A percentile compares a stretch with the other conserved stretches of the same genome.
phyloP scores from a whole-genome alignment of 495 filamentous ascomycete genomes.

The Chaetomium cochliodes region DNA sequence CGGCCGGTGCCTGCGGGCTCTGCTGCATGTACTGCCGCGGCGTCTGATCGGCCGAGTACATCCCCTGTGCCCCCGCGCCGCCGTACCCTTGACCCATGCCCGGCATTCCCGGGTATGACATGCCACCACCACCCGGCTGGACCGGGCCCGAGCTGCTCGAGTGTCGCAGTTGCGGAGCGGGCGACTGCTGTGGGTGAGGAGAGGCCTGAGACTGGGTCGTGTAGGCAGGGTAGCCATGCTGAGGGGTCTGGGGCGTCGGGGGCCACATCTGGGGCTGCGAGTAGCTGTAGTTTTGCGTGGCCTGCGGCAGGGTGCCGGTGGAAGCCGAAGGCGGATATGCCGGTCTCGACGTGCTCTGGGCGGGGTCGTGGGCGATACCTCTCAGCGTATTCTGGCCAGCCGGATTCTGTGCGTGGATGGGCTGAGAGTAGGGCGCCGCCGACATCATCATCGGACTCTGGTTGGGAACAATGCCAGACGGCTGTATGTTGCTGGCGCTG shows the following conservation, averaged over 20 bases:
- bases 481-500: conserved; percentile 42
- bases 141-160: conserved; percentile 58
- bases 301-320: conserved; percentile 39
- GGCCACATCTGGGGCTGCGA: conserved; percentile 51
- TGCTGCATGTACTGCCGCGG: conserved; percentile 62
- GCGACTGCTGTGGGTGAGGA: conserved; percentile 58
- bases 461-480: conserved; percentile 46
- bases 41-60: conserved; percentile 58
- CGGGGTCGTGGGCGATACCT: conserved; percentile 49
- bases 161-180: conserved; percentile 59
- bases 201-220: conserved; percentile 57
- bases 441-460: conserved; percentile 58
- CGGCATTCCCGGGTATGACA: conserved; percentile 61
- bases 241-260: conserved; percentile 47
- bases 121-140: conserved; percentile 48
- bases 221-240: conserved; percentile 47
- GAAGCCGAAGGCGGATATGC: conserved; percentile 37
- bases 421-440: conserved; percentile 50
- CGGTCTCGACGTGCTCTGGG: conserved; percentile 49
- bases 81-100: conserved; percentile 54
- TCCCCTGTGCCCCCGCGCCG: conserved; percentile 51
- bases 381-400: conserved; percentile 54
- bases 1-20: conserved; percentile 41
- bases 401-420: conserved; percentile 52
- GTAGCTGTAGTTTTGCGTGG: conserved; percentile 51